phyloP scores from a whole-genome alignment of 2,329 filamentous ascomycete species.

The Aspergillus phoenicis region DNA sequence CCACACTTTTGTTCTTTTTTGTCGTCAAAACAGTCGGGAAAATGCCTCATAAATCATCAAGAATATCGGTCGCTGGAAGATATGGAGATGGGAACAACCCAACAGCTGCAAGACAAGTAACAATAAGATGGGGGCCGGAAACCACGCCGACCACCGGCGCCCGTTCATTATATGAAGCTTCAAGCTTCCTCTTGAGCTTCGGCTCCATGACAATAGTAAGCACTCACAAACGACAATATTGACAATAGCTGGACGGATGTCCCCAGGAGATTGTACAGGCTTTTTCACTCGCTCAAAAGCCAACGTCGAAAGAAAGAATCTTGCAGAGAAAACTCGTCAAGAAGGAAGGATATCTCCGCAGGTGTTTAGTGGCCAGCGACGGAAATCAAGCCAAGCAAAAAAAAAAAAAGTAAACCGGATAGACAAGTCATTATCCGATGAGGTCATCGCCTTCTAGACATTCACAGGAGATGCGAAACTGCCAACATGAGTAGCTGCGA shows the following conservation, averaged over 20 bases:
- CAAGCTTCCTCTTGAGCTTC: slow-evolving; percentile 2
- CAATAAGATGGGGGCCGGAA: background rate
- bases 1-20: slow-evolving; percentile 16
- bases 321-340: slow-evolving; percentile 4
- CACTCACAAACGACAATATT: slow-evolving; percentile 2
- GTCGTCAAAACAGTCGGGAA: slow-evolving; percentile 9
- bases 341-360: slow-evolving; percentile 16
- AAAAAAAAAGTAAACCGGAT: slow-evolving; percentile 1
- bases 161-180: slow-evolving; percentile 10
- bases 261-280: slow-evolving; percentile 2
- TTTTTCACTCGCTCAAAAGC: background rate
- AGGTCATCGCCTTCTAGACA: slow-evolving; percentile 31
- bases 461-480: slow-evolving; percentile 17
- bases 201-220: slow-evolving; percentile 5
- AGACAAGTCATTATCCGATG: slow-evolving; percentile 14
- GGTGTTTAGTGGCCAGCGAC: background rate
- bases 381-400: background rate
- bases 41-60: slow-evolving; percentile 14
- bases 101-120: background rate
- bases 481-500: slow-evolving; percentile 14
- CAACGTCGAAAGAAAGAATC: slow-evolving; percentile 16
- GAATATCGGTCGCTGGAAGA: slow-evolving; percentile 1
- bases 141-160: background rate
- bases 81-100: background rate
- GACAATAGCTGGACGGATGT: background rate